Evolutionary conservation across 805 yeast genomes (phyloP).

Genomic region (Nakazawaea pomicola): DNA sequence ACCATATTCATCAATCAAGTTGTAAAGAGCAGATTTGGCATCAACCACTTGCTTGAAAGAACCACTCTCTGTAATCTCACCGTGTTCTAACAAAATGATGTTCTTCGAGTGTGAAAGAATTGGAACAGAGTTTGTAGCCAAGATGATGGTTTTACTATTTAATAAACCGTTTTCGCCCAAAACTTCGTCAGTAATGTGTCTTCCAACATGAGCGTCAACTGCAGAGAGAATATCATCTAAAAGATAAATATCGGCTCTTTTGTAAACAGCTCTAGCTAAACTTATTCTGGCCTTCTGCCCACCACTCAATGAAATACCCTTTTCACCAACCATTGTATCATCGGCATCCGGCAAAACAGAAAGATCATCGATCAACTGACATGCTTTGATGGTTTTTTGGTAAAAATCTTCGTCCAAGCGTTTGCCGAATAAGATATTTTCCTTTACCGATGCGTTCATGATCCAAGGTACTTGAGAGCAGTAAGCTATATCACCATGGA

Average conservation of each 20-base stretch:
- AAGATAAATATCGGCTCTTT: conserved; percentile 87
- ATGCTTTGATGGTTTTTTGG: conserved; percentile 74
- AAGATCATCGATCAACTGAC: conserved; percentile 80
- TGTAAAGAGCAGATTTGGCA: conserved; percentile 23
- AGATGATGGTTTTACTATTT: conserved; percentile 44
- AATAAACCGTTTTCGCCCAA: conserved; percentile 42
- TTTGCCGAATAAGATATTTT: conserved; percentile 88
- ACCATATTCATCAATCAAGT: conserved; percentile 35
- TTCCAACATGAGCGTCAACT: conserved; percentile 95
- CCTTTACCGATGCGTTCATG: conserved; percentile 89
- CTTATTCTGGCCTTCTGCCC: conserved; percentile 97
- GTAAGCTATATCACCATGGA: conserved; percentile 48
- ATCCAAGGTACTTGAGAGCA: conserved; percentile 89
- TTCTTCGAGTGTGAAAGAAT: conserved; percentile 54
- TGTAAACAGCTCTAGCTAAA: conserved; percentile 92
- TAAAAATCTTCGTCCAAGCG: conserved; percentile 79
- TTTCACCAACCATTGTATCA: conserved; percentile 90
- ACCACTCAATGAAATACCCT: conserved; percentile 93
- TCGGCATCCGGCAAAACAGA: conserved; percentile 84
- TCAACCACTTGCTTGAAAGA: conserved; percentile 36
- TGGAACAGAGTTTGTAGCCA: conserved; percentile 54
- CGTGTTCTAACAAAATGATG: conserved; percentile 53
- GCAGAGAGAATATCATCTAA: conserved; percentile 94
- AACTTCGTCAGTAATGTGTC: conserved; percentile 65
- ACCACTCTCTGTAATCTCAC: conserved; percentile 52